phyloP scores from a whole-genome alignment of 768 basidiomycete genomes.

The Tylopilus felleus region DNA sequence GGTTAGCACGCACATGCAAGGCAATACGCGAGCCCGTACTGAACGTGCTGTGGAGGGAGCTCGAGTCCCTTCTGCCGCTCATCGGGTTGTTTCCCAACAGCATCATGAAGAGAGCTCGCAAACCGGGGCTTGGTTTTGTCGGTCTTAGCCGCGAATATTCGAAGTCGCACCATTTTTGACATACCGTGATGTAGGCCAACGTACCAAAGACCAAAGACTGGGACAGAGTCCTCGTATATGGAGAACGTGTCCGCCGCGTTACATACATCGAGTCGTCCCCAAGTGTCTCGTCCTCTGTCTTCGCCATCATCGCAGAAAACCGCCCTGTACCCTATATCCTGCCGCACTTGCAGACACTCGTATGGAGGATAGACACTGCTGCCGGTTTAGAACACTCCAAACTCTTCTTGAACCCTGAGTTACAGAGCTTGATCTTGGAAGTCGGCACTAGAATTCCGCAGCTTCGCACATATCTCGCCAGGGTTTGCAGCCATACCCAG shows the following conservation, averaged over 20 bases:
- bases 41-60: slow-evolving; percentile 70
- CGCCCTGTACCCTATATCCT: slow-evolving; percentile 63
- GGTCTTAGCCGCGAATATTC: slow-evolving; percentile 27
- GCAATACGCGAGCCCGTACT: slow-evolving; percentile 69
- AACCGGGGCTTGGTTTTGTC: slow-evolving; percentile 76
- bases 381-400: slow-evolving; percentile 61
- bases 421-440: slow-evolving; percentile 62
- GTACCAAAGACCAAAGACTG: slow-evolving; percentile 67
- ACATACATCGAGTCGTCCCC: slow-evolving; percentile 67
- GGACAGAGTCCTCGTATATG: slow-evolving; percentile 62
- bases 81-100: slow-evolving; percentile 67
- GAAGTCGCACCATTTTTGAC: slow-evolving; percentile 4
- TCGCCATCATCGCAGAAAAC: slow-evolving; percentile 61
- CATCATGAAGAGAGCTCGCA: slow-evolving; percentile 64
- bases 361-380: slow-evolving; percentile 68
- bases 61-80: slow-evolving; percentile 71
- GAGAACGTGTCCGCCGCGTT: slow-evolving; percentile 63
- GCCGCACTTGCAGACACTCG: slow-evolving; percentile 64
- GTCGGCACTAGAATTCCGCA: slow-evolving; percentile 55
- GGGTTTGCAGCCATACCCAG: slow-evolving; percentile 60
- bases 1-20: slow-evolving; percentile 72
- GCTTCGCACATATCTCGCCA: slow-evolving; percentile 58
- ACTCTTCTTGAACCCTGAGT: slow-evolving; percentile 60
- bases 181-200: slow-evolving; percentile 42
- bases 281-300: slow-evolving; percentile 61